A percentile compares a stretch with the other conserved stretches of the same genome.
Evolutionary conservation across 2,329 filamentous ascomycete species (phyloP).

Genomic region (Pyricularia sp.): DNA sequence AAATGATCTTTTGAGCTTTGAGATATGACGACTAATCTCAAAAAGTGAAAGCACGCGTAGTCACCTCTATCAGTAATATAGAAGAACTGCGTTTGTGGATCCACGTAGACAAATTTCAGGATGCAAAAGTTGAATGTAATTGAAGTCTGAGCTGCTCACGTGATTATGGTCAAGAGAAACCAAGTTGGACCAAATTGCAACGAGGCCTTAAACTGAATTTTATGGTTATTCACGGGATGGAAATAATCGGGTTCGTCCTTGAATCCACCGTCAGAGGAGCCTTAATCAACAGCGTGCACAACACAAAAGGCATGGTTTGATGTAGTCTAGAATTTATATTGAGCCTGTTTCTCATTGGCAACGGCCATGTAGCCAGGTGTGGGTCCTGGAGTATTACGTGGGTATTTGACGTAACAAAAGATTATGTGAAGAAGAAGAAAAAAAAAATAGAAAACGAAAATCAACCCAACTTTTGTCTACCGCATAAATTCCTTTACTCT

Average conservation of each 20-base stretch:
- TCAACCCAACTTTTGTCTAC: neutral
- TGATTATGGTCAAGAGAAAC: neutral
- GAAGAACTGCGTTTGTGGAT: neutral
- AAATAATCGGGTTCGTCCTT: too few relatives aligned
- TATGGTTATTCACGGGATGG: too few relatives aligned
- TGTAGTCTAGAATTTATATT: neutral
- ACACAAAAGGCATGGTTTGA: neutral
- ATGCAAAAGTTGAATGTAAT: too few relatives aligned
- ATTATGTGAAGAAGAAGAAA: neutral
- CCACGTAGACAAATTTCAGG: neutral
- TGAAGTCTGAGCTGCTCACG: neutral
- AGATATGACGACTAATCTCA: neutral
- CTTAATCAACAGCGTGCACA: too few relatives aligned
- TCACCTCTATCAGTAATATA: neutral
- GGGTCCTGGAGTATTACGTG: neutral
- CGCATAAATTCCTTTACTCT: neutral
- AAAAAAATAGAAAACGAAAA: neutral
- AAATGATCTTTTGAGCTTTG: neutral
- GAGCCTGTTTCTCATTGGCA: neutral
- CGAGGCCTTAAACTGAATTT: too few relatives aligned
- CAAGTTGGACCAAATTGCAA: neutral
- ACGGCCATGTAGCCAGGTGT: neutral
- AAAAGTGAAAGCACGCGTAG: neutral
- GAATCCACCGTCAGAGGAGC: neutral
- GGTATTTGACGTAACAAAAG: neutral